Evolutionary conservation across 495 filamentous ascomycete genomes (phyloP), one percentile per base, ranked within the genome.

Genomic region (Neurospora discreta): DNA sequence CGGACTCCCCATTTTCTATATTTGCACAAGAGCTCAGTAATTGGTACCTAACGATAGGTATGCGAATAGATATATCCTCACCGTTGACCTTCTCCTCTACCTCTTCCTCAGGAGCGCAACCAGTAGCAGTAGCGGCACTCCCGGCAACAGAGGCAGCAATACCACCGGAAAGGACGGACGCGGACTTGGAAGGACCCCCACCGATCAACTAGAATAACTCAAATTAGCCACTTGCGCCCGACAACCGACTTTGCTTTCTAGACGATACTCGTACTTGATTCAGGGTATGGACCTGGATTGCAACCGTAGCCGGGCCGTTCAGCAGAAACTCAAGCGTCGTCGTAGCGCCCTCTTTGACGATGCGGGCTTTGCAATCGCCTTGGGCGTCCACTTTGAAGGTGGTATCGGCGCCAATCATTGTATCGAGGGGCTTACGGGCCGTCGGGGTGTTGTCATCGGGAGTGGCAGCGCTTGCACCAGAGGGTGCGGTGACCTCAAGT

Each of bases 141-240:
- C 87, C 83, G 75, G 89, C 85, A 77, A 87, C 89, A 82, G 80
- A 89, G 79, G 83, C 91, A 78, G 88, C 92, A 81, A 85, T 87
- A 84, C 94, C 94, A 79, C 93, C 95, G 77, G 93, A 93, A 80
- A 95, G 94, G 81, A 99, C 96, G 82, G 95, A 97, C 75, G 95
- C 96, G 79, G 98, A 92, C 90, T 98, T 99, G 80, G 83, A 76
- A 73, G 92, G 89, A 78, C 95, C 95, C 86, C 95, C 89, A 78
- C 91, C 78, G 84, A 99, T 98, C 85, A 99, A 84, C 95, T 99
- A 78, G 75, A 75, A 9, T 52, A 58, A 71, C 11, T 39, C 70
- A 72, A 77, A 74, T 82, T 72, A 83, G 77, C 68, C 38, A 68
- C 16, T 9, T 68, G 20, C 16, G 18, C 16, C 5, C 0, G 15